Evolutionary conservation across 2,329 filamentous ascomycete genomes (phyloP), one percentile per base, ranked within the genome.

Genomic region (Pseudogymnoascus sp.): DNA sequence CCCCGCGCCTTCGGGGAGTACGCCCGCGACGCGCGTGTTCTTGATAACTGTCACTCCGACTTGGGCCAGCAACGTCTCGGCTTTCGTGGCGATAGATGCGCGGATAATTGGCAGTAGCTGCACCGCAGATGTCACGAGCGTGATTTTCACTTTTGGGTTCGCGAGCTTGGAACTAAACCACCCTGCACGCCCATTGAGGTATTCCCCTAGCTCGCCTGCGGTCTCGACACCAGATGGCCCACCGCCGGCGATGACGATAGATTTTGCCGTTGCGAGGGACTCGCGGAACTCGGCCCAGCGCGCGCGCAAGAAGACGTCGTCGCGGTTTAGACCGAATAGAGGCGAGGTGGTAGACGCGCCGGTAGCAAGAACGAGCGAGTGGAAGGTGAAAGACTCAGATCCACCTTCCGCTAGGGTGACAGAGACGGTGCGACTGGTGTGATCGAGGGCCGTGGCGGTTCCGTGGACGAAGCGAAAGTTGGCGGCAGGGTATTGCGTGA

Each of bases 161-260:
- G 62, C 62, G 1, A 68, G 62, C 17, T 66, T 71, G 2, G 70
- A 71, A 41, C 59, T 68, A 63, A 79, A 74, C 69, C 69, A 74
- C 4, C 77, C 73, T 0, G 75, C 68, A 1, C 71, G 71, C 1
- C 79, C 77, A 62, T 83, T 83, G 13, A 83, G 72, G 65, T 76
- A 73, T 64, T 82, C 78, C 29, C 78, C 81, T 0, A 81, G 70
- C 63, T 81, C 78, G 13, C 79, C 79, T 0, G 79, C 78, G 1
- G 73, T 74, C 64, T 81, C 79, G 13, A 81, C 68, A 3, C 77
- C 76, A 1, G 74, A 68, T 6, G 77, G 74, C 1, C 77, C 77
- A n/a, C 75, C 77, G 31, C 77, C 77, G 2, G 70, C 71, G 37
- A 82, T 73, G 5, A 81, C 67, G 37, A 82, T 78, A 8, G 59